These are phyloP conservation scores for Thymus mandschuricus DNA, from an alignment of 257 asterid genomes.

Conservation along the genomic window DNA sequence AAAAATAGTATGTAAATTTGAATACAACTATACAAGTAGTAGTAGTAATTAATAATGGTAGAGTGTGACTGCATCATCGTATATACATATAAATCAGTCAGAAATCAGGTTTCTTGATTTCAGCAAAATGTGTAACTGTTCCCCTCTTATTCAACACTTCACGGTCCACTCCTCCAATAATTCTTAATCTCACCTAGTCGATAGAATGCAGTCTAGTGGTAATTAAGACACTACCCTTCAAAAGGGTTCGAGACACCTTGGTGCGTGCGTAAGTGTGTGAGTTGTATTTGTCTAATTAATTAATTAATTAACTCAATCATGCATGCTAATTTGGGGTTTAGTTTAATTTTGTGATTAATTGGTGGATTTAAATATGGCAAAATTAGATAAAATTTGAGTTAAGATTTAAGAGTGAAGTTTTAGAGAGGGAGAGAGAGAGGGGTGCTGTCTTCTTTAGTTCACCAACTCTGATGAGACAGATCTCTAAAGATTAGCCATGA, in stretches of 20 bases:
- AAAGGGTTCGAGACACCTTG: too few species aligned
- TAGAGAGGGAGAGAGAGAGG: slow-evolving; percentile 38
- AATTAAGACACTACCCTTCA: too few species aligned
- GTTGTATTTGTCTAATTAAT: too few species aligned
- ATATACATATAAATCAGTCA: slow-evolving; percentile 39
- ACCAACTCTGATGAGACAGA: slow-evolving; percentile 65
- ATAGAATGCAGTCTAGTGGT: too few species aligned
- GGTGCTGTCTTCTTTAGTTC: slow-evolving; percentile 39
- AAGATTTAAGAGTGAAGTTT: slow-evolving; percentile 29
- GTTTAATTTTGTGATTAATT: background rate
- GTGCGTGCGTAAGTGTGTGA: too few species aligned
- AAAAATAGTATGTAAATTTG: too few species aligned
- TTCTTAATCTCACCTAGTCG: too few species aligned
- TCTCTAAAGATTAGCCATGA: slow-evolving; percentile 37
- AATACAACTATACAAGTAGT: too few species aligned
- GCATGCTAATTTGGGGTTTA: background rate
- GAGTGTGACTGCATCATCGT: slow-evolving; percentile 28
- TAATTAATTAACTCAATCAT: too few species aligned
- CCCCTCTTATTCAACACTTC: slow-evolving; percentile 47
- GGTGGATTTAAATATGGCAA: background rate
- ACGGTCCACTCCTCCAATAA: slow-evolving; percentile 37
- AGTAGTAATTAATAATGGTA: slow-evolving; percentile 2
- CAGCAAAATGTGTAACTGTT: slow-evolving; percentile 52
- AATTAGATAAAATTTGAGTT: too few species aligned
- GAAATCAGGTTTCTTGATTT: slow-evolving; percentile 67